Evolutionary conservation across 2,329 filamentous ascomycete species (phyloP).

Genomic region (Coniochaeta hoffmannii): DNA sequence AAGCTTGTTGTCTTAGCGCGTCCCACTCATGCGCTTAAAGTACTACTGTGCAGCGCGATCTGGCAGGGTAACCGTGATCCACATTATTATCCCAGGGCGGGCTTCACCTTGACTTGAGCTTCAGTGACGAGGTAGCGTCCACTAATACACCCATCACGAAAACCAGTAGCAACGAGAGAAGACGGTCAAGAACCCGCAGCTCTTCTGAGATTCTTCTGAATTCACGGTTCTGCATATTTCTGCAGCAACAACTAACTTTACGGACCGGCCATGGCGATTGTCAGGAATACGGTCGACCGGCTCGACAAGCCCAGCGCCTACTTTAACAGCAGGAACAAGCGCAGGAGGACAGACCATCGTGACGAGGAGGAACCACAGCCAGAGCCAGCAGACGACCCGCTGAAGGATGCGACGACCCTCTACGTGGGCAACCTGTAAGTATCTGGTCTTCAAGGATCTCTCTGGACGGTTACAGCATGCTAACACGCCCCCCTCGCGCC

Average conservation of each 20-base stretch:
- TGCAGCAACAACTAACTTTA: not conserved
- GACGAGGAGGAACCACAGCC: conserved; percentile 42
- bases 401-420: conserved; percentile 84
- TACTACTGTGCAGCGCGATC: not conserved
- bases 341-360: conserved; percentile 56
- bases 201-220: too few relatives aligned
- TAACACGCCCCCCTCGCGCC: conserved; percentile 12
- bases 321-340: conserved; percentile 75
- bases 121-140: not conserved
- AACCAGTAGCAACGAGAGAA: not conserved
- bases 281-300: conserved; percentile 73
- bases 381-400: conserved; percentile 63
- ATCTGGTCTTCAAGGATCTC: not conserved
- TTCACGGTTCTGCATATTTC: not conserved
- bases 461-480: conserved; percentile 2
- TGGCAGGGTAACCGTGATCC: not conserved
- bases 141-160: not conserved
- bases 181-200: too few relatives aligned
- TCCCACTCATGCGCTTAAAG: not conserved
- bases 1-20: not conserved
- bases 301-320: conserved; percentile 95
- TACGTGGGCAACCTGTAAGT: conserved; percentile 92
- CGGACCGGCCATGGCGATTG: conserved; percentile 19
- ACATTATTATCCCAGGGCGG: not conserved
- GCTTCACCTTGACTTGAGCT: not conserved